Percentiles rank a stretch among this genome's conserved stretches.
Evolutionary conservation across 2,329 filamentous ascomycete genomes (phyloP).

Genomic region (Alternaria gansuensis): DNA sequence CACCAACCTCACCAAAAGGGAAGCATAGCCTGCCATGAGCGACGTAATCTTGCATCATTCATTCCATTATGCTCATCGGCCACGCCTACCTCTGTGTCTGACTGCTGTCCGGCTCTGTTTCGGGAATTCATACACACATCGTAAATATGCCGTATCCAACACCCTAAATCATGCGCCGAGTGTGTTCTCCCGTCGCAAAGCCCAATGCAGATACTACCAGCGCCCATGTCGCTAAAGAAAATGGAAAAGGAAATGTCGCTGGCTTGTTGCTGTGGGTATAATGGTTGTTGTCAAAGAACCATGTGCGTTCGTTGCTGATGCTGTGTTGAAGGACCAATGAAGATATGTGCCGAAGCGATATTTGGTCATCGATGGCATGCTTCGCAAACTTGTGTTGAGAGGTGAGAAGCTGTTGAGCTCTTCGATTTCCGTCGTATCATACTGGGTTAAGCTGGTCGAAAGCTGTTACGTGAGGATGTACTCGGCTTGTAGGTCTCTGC

Average conservation of each 20-base stretch:
- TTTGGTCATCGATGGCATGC: neutral
- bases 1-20: neutral
- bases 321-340: neutral
- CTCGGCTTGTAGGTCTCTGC: conserved; percentile 9
- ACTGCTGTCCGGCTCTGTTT: neutral
- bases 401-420: neutral
- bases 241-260: conserved; percentile 13
- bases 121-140: conserved; percentile 1
- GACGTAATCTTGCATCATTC: neutral
- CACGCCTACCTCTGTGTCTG: neutral
- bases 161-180: conserved; percentile 7
- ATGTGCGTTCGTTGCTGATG: neutral
- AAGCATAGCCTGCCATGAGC: neutral
- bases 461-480: conserved; percentile 26
- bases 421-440: conserved; percentile 17
- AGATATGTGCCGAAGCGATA: conserved; percentile 1
- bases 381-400: neutral
- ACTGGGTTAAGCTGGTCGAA: conserved; percentile 28
- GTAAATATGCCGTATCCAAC: conserved; percentile 15
- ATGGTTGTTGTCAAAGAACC: neutral
- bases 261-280: conserved; percentile 3
- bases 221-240: conserved; percentile 5
- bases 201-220: conserved; percentile 4
- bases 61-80: neutral
- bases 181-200: conserved; percentile 1